A percentile compares a stretch with the other conserved stretches of the same genome.
Evolutionary conservation across 1,139 yeast species (phyloP).

Genomic region (Suhomyces ambrosiae): DNA sequence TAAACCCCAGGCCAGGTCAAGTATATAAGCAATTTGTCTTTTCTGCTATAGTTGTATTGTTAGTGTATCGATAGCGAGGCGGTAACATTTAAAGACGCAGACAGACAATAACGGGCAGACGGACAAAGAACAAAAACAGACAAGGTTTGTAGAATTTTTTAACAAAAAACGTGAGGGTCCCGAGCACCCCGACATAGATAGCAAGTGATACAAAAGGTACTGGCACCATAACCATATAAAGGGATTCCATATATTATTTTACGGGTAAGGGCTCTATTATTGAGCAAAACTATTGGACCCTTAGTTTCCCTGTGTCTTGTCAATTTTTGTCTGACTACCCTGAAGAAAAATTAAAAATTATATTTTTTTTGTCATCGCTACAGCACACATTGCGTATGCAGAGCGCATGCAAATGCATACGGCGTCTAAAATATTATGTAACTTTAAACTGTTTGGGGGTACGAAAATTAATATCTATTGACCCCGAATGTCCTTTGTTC

Average conservation of each 20-base stretch:
- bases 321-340: constrained; percentile 6
- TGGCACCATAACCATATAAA: no score
- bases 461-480: no score
- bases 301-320: constrained; percentile 1
- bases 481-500: constrained; percentile 1
- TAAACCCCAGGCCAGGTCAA: constrained; percentile 6
- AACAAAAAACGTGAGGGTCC: constrained; percentile 7
- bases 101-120: constrained; percentile 9
- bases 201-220: no score
- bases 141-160: constrained; percentile 11
- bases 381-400: constrained; percentile 8
- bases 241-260: background rate
- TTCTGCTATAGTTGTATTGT: constrained; percentile 9
- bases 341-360: constrained; percentile 1
- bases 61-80: constrained; percentile 15
- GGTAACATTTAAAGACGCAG: constrained; percentile 13
- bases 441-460: background rate
- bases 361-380: constrained; percentile 2
- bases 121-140: constrained; percentile 10
- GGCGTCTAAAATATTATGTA: constrained; percentile 11
- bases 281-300: constrained; percentile 1
- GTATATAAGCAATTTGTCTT: constrained; percentile 13
- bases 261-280: constrained; percentile 1
- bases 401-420: constrained; percentile 7
- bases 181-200: constrained; percentile 6